Evolutionary conservation across 306 rosid genomes (phyloP), one percentile per base, ranked within the genome.

Genomic region (Rubus idaeus): DNA sequence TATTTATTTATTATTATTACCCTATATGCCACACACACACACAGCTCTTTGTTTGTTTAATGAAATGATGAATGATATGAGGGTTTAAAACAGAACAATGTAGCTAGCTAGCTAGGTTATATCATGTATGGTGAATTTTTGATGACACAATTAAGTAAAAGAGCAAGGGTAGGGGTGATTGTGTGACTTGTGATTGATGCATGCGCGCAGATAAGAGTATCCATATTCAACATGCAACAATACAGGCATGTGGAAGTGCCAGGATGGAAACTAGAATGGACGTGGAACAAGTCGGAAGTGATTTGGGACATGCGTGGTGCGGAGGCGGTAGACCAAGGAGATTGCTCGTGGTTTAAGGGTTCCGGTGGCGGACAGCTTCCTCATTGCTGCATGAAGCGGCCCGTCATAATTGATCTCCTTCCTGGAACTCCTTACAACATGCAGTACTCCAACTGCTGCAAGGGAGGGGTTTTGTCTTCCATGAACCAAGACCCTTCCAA

Each of bases 261-360:
- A 0, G 97, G 98, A 30, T 91, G 97, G 98, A 83, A 41, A 16
- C 6, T 93, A 37, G 45, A 88, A 3, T 93, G 98, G 97, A 78
- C 45, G 7, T 93, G 98, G 98, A 83, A 52, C 67, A 77, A 88
- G 10, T 39, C 49, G 2, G 93, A 93, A 74, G 96, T 84, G 76
- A 91, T 93, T 14, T 91, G 96, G 98, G 46, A 82, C 53, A 84
- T 89, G 91, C 70, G 86, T 84, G 98, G 97, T 9, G 97, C 96
- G 16, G 96, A 93, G 84, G 89, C 98, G 3, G 81, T 42, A 0
- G 82, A 88, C 61, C 96, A 88, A 84, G 98, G 97, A 53, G 60
- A 91, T 40, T 93, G 98, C 85, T 73, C 90, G 13, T 84, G 75
- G 74, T 84, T 87, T 56, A 86, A 40, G 37, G 89, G 86, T 5